Conservation (phyloP, 139 green algal species). For the Coelastrella sp. region DNA sequence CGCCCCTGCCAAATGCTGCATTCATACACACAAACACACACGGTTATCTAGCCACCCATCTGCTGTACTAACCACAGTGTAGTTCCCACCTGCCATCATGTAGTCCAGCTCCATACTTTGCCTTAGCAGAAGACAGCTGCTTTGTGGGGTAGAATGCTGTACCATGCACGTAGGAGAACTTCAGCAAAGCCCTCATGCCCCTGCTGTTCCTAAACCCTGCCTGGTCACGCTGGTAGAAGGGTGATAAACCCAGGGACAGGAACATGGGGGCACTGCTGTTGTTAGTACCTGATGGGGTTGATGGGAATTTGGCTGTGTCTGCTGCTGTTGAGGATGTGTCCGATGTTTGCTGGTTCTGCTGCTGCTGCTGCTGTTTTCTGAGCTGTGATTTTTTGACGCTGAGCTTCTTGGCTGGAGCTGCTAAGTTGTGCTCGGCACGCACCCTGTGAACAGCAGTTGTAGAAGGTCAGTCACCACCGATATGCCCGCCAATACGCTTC, state of each 20-base stretch:
- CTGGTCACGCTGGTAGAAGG: conserved; percentile 21
- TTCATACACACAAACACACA: not conserved
- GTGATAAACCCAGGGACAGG: conserved; percentile 32
- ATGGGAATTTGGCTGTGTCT: not conserved
- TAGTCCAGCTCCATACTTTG: conserved; percentile 41
- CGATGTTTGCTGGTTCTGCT: not conserved
- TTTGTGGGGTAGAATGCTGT: conserved; percentile 32
- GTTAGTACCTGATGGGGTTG: not conserved
- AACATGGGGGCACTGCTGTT: not conserved
- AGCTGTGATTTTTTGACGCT: conserved; percentile 12
- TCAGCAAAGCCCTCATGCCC: not conserved
- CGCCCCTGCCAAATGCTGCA: not conserved
- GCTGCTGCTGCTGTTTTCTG: conserved; percentile 4
- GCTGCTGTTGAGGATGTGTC: not conserved
- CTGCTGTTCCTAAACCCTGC: not conserved
- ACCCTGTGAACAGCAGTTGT: not conserved
- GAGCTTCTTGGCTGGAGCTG: not conserved
- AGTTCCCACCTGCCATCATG: not conserved
- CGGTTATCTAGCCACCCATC: not conserved
- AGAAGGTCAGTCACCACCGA: too few species aligned
- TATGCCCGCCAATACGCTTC: too few species aligned
- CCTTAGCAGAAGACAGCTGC: conserved; percentile 12
- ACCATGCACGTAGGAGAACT: not conserved
- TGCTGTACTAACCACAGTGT: not conserved
- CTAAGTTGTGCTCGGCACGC: not conserved